These are phyloP conservation scores for Aspergillus tanneri DNA, from an alignment of 2,329 filamentous ascomycete genomes.

Conservation along the genomic window DNA sequence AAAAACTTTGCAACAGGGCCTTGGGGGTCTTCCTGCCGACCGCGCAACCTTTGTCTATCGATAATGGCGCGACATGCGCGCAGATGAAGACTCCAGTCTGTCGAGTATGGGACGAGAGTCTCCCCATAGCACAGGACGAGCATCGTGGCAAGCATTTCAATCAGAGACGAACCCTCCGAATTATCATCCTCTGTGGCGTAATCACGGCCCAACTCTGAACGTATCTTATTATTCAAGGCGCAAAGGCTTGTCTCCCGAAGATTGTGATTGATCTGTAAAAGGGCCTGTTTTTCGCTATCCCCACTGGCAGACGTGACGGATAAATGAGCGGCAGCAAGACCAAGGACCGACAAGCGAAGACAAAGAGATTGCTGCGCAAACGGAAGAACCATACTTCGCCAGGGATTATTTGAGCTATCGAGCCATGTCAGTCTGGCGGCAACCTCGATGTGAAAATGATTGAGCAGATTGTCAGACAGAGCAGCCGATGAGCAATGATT, in stretches of 20 bases:
- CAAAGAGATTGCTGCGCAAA: slow-evolving; percentile 19
- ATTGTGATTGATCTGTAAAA: background rate
- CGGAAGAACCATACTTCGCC: slow-evolving; percentile 25
- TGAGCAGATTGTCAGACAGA: slow-evolving; percentile 19
- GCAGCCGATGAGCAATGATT: background rate
- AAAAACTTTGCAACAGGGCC: slow-evolving; percentile 11
- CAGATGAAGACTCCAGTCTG: slow-evolving; percentile 18
- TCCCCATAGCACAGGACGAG: slow-evolving; percentile 20
- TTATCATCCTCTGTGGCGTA: background rate
- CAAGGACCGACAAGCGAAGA: slow-evolving; percentile 22
- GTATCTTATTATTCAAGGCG: slow-evolving; percentile 11
- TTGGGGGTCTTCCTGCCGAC: background rate
- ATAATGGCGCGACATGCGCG: slow-evolving; percentile 19
- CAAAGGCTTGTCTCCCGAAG: slow-evolving; percentile 7
- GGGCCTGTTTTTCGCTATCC: background rate
- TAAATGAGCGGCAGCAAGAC: slow-evolving; percentile 22
- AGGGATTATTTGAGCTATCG: slow-evolving; percentile 25
- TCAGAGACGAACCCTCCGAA: background rate
- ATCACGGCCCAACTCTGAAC: slow-evolving; percentile 5
- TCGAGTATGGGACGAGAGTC: slow-evolving; percentile 16
- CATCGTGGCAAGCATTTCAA: slow-evolving; percentile 16
- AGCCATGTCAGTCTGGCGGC: slow-evolving; percentile 25
- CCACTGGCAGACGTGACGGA: slow-evolving; percentile 7
- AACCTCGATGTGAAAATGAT: slow-evolving; percentile 23
- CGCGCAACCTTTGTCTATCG: slow-evolving; percentile 8